Percentiles rank a stretch among this genome's conserved stretches.
Evolutionary conservation across 2,329 filamentous ascomycete species (phyloP).

Genomic region (Alternaria sp.): DNA sequence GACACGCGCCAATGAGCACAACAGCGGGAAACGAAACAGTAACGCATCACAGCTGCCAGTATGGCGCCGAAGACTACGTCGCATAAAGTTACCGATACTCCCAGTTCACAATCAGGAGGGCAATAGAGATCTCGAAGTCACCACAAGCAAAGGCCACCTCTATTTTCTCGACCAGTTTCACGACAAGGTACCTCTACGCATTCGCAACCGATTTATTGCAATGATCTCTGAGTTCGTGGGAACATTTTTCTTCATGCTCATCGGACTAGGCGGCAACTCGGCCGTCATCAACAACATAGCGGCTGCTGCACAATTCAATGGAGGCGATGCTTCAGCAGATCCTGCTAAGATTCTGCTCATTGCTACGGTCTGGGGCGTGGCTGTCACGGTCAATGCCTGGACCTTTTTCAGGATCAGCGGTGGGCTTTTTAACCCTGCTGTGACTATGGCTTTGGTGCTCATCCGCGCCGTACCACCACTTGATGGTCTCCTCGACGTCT

Average conservation of each 20-base stretch:
- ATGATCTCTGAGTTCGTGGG: neutral
- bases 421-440: neutral
- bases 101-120: neutral
- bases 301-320: neutral
- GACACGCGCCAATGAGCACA: neutral
- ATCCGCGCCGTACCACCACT: neutral
- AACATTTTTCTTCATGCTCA: neutral
- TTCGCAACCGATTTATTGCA: neutral
- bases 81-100: neutral
- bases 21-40: neutral
- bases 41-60: neutral
- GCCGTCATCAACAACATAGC: neutral
- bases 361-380: neutral
- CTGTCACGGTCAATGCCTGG: neutral
- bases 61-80: neutral
- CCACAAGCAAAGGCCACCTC: neutral
- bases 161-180: constrained; percentile 1
- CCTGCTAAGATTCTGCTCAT: neutral
- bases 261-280: neutral
- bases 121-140: neutral
- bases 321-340: neutral
- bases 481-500: neutral
- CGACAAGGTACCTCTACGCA: neutral
- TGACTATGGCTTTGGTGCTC: neutral
- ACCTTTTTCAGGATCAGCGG: neutral